These are phyloP conservation scores for Phaffia tasmanica DNA, from an alignment of 768 basidiomycete species.

Conservation along the genomic window DNA sequence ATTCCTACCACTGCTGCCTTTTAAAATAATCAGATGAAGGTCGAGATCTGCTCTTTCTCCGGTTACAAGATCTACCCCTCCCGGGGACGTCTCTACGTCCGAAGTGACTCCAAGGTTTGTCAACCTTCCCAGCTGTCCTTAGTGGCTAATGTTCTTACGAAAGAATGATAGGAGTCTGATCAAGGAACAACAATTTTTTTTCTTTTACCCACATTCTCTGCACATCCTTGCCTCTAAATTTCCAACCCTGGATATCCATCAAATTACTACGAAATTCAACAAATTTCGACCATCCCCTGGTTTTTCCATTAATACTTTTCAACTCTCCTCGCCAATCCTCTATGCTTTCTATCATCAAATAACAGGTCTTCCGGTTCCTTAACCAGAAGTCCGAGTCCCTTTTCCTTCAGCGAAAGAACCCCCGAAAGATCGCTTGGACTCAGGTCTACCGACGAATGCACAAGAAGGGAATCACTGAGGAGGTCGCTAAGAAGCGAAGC, in stretches of 20 bases:
- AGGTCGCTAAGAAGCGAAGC: constrained; percentile 96
- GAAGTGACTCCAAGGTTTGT: constrained; percentile 86
- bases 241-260: background rate
- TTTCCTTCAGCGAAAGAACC: constrained; percentile 99
- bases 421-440: constrained; percentile 99
- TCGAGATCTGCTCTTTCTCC: constrained; percentile 98
- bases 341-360: background rate
- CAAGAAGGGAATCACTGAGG: constrained; percentile 99
- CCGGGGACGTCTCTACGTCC: constrained; percentile 91
- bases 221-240: too few relatives aligned
- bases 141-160: background rate
- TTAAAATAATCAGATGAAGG: constrained; percentile 47
- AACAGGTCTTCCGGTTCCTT: constrained; percentile 88
- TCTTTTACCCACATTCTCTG: background rate
- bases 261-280: background rate
- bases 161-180: constrained; percentile 14
- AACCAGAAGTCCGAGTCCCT: constrained; percentile 87
- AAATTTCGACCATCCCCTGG: background rate
- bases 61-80: constrained; percentile 95
- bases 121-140: background rate
- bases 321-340: background rate
- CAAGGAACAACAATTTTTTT: constrained; percentile 1
- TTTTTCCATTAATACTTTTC: background rate
- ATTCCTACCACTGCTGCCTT: too few relatives aligned
- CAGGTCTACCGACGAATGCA: constrained; percentile 88